phyloP scores from a whole-genome alignment of 192 early-diverging fungal species.

The Backusella psychrophila region DNA sequence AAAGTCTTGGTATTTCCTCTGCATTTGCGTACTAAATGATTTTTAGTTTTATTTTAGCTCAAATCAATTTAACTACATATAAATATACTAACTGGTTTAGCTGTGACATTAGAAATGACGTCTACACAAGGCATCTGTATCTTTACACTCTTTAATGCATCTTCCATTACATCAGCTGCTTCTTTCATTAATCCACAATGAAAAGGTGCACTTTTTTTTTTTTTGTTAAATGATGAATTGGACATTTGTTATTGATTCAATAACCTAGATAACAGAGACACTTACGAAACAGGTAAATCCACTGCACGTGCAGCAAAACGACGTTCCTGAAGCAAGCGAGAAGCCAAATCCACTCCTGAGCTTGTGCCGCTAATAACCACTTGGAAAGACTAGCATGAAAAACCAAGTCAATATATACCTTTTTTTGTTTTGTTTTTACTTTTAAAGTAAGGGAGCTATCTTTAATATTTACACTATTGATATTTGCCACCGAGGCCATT shows the following conservation, averaged over 20 bases:
- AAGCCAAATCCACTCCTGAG: slow-evolving; percentile 83
- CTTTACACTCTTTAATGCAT: slow-evolving; percentile 65
- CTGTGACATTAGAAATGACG: slow-evolving; percentile 93
- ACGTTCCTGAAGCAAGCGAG: slow-evolving; percentile 72
- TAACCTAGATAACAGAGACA: neutral
- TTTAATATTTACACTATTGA: slow-evolving; percentile 59
- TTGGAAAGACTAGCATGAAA: slow-evolving; percentile 58
- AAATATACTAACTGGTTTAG: slow-evolving; percentile 62
- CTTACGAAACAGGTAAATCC: slow-evolving; percentile 85
- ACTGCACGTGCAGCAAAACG: slow-evolving; percentile 86
- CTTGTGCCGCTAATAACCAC: slow-evolving; percentile 90
- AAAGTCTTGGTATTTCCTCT: slow-evolving; percentile 59
- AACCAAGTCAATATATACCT: neutral
- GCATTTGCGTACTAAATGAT: slow-evolving; percentile 29
- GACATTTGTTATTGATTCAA: neutral
- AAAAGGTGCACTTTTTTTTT: slow-evolving; percentile 73
- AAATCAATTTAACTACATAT: neutral
- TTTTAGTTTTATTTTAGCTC: neutral
- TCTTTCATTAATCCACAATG: slow-evolving; percentile 92
- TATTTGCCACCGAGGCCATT: slow-evolving; percentile 85
- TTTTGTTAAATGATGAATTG: neutral
- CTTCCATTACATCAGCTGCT: slow-evolving; percentile 73
- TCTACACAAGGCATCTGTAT: slow-evolving; percentile 76
- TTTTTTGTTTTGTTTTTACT: no score
- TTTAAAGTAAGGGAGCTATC: neutral